Percentiles rank a stretch among this genome's conserved stretches.
These are phyloP conservation scores for Canariomyces notabilis DNA, from an alignment of 2,329 filamentous ascomycete species.

Conservation along the genomic window DNA sequence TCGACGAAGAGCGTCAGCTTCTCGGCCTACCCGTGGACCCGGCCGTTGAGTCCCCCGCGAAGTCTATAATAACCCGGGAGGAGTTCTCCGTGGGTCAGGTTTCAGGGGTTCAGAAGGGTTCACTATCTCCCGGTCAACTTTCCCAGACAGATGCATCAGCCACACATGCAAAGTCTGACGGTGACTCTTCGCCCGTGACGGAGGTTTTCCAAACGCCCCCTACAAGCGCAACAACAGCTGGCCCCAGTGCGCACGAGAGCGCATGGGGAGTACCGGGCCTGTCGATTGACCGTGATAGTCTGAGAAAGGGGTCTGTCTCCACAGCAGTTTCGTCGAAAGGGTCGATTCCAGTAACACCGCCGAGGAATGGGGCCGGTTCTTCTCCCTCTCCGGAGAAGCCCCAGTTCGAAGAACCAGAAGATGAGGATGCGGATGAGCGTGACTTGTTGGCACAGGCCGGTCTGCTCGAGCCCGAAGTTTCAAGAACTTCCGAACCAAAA, in stretches of 20 bases:
- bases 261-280: slow-evolving; percentile 40
- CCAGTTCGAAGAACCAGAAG: slow-evolving; percentile 34
- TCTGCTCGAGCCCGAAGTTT: slow-evolving; percentile 47
- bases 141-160: slow-evolving; percentile 31
- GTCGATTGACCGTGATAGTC: slow-evolving; percentile 31
- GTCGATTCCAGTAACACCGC: slow-evolving; percentile 31
- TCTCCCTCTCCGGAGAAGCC: slow-evolving; percentile 29
- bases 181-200: slow-evolving; percentile 34
- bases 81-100: slow-evolving; percentile 34
- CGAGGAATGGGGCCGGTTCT: slow-evolving; percentile 29
- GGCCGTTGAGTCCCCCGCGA: slow-evolving; percentile 22
- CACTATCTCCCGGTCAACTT: slow-evolving; percentile 32
- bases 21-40: slow-evolving; percentile 31
- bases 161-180: slow-evolving; percentile 29
- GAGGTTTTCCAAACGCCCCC: slow-evolving; percentile 49
- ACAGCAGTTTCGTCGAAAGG: slow-evolving; percentile 36
- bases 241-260: slow-evolving; percentile 37
- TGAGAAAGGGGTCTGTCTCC: slow-evolving; percentile 41
- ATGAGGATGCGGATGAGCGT: slow-evolving; percentile 62
- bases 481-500: slow-evolving; percentile 37
- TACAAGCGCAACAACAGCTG: slow-evolving; percentile 34
- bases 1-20: slow-evolving; percentile 67
- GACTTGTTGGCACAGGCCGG: slow-evolving; percentile 64
- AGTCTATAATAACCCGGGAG: slow-evolving; percentile 26
- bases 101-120: slow-evolving; percentile 32